phyloP scores from a whole-genome alignment of 208 protist species.

The Acanthamoeba lenticulata region DNA sequence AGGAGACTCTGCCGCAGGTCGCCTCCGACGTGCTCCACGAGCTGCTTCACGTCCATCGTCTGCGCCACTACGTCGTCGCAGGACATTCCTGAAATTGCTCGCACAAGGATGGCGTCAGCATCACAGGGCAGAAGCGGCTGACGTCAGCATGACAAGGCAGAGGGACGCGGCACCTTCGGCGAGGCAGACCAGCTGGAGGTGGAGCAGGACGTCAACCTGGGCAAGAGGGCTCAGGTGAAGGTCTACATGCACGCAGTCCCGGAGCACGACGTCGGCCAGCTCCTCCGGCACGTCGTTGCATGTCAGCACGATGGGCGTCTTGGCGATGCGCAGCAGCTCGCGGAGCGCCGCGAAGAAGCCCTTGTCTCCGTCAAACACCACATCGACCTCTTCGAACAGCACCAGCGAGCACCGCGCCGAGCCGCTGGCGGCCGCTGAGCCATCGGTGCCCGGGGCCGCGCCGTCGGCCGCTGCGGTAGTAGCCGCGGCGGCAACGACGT shows the following conservation, averaged over 20 bases:
- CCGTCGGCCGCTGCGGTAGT: not conserved
- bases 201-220: not conserved
- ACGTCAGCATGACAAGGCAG: not conserved
- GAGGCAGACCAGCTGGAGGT: not conserved
- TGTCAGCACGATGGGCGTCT: conserved; percentile 19
- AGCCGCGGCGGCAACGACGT: not conserved
- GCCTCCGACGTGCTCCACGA: not conserved
- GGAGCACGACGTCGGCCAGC: not conserved
- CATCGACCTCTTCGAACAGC: conserved; percentile 51
- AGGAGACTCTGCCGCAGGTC: not conserved
- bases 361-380: not conserved
- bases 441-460: no score
- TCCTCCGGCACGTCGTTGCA: not conserved
- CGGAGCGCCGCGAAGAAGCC: conserved; percentile 13
- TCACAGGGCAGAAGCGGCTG: not conserved
- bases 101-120: not conserved
- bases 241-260: not conserved
- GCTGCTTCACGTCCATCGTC: not conserved
- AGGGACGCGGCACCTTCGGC: not conserved
- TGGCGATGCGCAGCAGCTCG: not conserved
- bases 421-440: not conserved
- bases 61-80: not conserved
- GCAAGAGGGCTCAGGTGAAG: not conserved
- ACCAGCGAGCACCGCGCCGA: not conserved
- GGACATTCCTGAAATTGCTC: not conserved